Conservation (phyloP, 305 asterid genomes). For the Solanum hybrid region DNA sequence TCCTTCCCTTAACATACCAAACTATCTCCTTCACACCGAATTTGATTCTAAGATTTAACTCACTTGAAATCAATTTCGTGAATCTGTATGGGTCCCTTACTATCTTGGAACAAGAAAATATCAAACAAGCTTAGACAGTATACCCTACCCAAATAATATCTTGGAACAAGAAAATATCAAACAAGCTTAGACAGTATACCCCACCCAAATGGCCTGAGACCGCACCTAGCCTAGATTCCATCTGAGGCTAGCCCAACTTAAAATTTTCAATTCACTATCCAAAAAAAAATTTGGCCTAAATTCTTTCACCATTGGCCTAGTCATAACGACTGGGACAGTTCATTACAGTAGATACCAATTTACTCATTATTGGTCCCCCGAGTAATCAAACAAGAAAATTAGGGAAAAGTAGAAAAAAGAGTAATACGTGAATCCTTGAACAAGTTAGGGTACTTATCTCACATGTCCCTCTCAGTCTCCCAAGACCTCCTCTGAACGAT, state of each 20-base stretch:
- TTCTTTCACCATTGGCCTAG: background rate
- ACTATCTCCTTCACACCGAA: background rate
- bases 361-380: background rate
- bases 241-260: background rate
- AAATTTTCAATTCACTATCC: background rate
- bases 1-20: background rate
- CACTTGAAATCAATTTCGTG: background rate
- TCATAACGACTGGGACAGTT: too few species aligned
- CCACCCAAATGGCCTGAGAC: background rate
- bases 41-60: background rate
- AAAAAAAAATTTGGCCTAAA: too few species aligned
- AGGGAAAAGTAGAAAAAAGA: background rate
- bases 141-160: background rate
- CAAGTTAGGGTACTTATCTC: background rate
- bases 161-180: too few species aligned
- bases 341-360: too few species aligned
- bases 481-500: background rate
- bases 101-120: background rate
- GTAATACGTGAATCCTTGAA: background rate
- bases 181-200: too few species aligned
- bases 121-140: too few species aligned
- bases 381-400: background rate
- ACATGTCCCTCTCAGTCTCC: background rate
- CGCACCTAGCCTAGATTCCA: background rate
- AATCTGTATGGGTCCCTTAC: background rate